Evolutionary conservation across 1,139 yeast genomes (phyloP).

Genomic region (Nakaseomyces uthaithaninus): DNA sequence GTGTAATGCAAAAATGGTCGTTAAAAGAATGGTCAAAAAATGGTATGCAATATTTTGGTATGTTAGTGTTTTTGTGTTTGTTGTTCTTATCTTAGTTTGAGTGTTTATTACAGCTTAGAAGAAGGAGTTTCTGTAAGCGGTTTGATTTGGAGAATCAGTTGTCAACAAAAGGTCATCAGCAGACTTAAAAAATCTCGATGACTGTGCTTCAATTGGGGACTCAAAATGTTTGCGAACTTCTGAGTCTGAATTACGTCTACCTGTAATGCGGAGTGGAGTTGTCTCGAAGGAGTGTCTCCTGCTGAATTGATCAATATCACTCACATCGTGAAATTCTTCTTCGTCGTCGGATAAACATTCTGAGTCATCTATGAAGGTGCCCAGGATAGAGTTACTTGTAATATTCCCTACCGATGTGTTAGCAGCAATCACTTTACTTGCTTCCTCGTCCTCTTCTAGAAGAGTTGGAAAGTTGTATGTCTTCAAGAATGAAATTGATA

Average conservation of each 20-base stretch:
- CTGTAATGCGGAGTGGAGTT: neutral
- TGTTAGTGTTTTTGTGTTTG: neutral
- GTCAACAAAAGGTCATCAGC: constrained; percentile 2
- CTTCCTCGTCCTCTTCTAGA: constrained; percentile 17
- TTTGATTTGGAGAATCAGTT: neutral
- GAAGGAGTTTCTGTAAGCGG: constrained; percentile 5
- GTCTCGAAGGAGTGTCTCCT: constrained; percentile 4
- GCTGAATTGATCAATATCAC: neutral
- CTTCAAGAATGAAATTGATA: constrained; percentile 24
- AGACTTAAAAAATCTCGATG: neutral
- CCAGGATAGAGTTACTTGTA: neutral
- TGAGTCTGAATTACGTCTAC: constrained; percentile 5
- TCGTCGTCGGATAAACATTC: constrained; percentile 1
- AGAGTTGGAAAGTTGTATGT: constrained; percentile 28
- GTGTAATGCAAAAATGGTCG: constrained; percentile 5
- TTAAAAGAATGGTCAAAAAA: neutral
- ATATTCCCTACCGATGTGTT: neutral
- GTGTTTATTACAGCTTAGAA: neutral
- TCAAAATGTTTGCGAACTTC: neutral
- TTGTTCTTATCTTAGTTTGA: neutral
- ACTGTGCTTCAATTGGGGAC: neutral
- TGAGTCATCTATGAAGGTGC: neutral
- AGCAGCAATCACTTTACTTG: neutral
- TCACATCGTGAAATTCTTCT: neutral
- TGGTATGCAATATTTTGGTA: neutral